Evolutionary conservation across 1,284 basidiomycete genomes (phyloP).

Genomic region (Garcileccinum viscosum): DNA sequence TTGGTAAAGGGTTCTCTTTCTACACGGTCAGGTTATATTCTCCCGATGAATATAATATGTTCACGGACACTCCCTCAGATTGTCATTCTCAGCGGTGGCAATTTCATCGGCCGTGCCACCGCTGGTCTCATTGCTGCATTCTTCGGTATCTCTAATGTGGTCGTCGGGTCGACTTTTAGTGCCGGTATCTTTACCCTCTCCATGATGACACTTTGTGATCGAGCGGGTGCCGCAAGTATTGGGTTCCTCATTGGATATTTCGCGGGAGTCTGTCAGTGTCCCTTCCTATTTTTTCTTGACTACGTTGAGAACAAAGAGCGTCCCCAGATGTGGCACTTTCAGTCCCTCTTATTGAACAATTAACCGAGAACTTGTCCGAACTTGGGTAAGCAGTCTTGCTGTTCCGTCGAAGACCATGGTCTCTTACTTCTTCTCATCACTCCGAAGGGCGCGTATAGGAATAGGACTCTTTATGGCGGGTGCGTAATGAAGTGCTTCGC

Average conservation of each 20-base stretch:
- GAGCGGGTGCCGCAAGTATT: constrained; percentile 25
- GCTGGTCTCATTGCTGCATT: constrained; percentile 29
- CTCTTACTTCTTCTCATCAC: background rate
- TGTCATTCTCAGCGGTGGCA: constrained; percentile 35
- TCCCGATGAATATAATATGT: background rate
- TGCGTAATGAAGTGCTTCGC: constrained; percentile 1
- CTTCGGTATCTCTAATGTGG: constrained; percentile 24
- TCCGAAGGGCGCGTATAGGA: constrained; percentile 31
- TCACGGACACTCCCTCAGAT: constrained; percentile 23
- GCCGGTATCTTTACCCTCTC: constrained; percentile 30
- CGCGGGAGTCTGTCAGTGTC: constrained; percentile 41
- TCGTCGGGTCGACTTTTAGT: constrained; percentile 24
- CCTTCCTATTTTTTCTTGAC: background rate
- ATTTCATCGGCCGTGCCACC: constrained; percentile 31
- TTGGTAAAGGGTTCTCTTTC: constrained; percentile 34
- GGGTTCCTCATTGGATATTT: constrained; percentile 38
- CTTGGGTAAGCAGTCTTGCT: constrained; percentile 32
- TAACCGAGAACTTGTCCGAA: constrained; percentile 42
- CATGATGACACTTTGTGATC: constrained; percentile 29
- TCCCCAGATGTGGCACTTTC: constrained; percentile 39
- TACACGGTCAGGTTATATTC: constrained; percentile 28
- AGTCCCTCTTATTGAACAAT: constrained; percentile 37
- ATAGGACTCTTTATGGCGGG: constrained; percentile 31
- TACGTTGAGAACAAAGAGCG: background rate
- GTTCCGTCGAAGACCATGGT: background rate